A percentile compares a stretch with the other conserved stretches of the same genome.
These are phyloP conservation scores for Lachnellula subtilissima DNA, from an alignment of 2,329 filamentous ascomycete genomes.

Conservation along the genomic window DNA sequence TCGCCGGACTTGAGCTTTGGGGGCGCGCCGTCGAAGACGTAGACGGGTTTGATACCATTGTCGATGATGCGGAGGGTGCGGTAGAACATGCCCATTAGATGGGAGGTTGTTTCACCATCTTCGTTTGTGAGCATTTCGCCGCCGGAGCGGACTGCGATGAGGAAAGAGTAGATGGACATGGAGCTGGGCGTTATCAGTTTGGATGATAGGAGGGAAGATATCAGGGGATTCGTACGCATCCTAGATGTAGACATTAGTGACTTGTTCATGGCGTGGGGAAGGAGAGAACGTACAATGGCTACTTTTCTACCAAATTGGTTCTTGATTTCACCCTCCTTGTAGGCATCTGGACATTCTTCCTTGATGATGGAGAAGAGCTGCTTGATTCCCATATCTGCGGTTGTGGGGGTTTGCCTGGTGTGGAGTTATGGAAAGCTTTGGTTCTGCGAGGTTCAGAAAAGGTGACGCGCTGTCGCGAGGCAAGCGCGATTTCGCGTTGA, in stretches of 20 bases:
- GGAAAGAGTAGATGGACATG: conserved; percentile 99
- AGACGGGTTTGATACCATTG: conserved; percentile 97
- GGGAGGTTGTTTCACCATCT: conserved; percentile 91
- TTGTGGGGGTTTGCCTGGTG: conserved; percentile 1
- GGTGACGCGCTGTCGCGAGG: conserved; percentile 18
- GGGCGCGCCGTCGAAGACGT: conserved; percentile 94
- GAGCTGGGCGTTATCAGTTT: conserved; percentile 51
- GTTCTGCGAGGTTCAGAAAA: not conserved
- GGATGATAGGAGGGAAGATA: not conserved
- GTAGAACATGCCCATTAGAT: conserved; percentile 99
- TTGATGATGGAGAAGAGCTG: conserved; percentile 77
- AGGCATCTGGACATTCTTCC: conserved; percentile 88
- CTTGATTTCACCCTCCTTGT: conserved; percentile 98
- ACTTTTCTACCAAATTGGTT: conserved; percentile 98
- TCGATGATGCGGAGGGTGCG: conserved; percentile 96
- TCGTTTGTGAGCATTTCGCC: conserved; percentile 96
- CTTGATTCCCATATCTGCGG: conserved; percentile 57
- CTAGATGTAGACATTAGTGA: conserved; percentile 34
- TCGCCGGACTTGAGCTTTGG: conserved; percentile 98
- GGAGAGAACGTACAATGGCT: conserved; percentile 67
- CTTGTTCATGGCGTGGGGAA: conserved; percentile 1
- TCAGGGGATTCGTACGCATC: conserved; percentile 47
- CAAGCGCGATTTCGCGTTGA: conserved; percentile 20
- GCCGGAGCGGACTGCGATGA: conserved; percentile 94
- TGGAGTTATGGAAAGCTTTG: not conserved